These are phyloP conservation scores for Dipteronia dyeriana DNA, from an alignment of 345 rosid species.

Conservation along the genomic window DNA sequence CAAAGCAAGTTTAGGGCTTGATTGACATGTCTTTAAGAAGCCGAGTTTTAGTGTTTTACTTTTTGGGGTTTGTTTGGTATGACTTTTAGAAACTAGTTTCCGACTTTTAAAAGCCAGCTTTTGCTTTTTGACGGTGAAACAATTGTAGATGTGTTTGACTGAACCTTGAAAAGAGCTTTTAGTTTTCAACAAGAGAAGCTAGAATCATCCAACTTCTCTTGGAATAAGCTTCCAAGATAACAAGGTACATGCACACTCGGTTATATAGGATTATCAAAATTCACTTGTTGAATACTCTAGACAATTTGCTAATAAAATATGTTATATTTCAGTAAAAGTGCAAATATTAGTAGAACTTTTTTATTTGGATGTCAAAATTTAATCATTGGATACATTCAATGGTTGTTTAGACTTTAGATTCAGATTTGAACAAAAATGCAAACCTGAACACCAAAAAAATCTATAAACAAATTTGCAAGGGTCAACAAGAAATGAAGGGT, in stretches of 20 bases:
- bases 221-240: no score
- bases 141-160: neutral
- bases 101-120: no score
- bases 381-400: neutral
- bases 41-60: no score
- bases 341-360: neutral
- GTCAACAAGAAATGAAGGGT: constrained; percentile 19
- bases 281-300: no score
- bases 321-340: neutral
- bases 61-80: no score
- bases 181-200: neutral
- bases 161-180: neutral
- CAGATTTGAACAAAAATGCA: neutral
- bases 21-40: no score
- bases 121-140: no score
- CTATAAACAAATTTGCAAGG: neutral
- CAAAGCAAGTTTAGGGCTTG: no score
- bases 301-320: neutral
- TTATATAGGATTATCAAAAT: no score
- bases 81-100: no score
- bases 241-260: neutral
- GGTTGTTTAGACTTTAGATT: neutral
- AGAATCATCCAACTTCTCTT: no score
- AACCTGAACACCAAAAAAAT: neutral
- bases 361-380: neutral